Base-by-base conservation (phyloP, 2,329 filamentous ascomycete species). In the Aureobasidium sp. region DNA sequence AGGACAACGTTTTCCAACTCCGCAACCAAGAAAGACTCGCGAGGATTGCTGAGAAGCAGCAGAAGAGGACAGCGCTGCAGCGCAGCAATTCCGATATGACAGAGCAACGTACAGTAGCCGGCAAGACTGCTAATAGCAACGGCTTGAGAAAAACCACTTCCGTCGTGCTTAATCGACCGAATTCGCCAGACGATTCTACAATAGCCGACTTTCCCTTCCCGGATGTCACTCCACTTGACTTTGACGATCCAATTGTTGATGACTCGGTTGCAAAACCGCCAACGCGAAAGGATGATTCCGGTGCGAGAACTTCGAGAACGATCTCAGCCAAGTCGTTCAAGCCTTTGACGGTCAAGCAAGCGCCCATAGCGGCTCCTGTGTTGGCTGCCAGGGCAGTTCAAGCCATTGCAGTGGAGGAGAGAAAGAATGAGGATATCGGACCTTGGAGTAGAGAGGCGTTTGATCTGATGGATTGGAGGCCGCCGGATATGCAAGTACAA, bases 371-470 rank as follows among this genome's bases (percentile, higher is more conserved):
- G 35, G 40, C 34, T 16, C 60, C 55, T 3, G 27, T 44, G 8
- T 7, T 16, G 14, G 22, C 10, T 2, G 47, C 32, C 14, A 55
- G 38, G 54, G 17, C 35, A 42, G 45, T 51, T 6, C 16, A 50
- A 49, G 37, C 21, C 7, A 21, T 22, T 7, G 45, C 52, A 53
- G 53, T 51, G 12, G 55, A 50, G 50, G 49, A 63, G 58, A 57
- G 58, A 37, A 49, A 29, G 37, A 32, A 44, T 32, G 48, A 56
- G n/a, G 62, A 75, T 55, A 70, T 78, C 14, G 83, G 83, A 2
- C 79, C 84, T 0, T 88, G 84, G 84, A 86, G 82, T 59, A 77
- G 74, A 21, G 84, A 87, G 62, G 83, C 84, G 0, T 74, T 79
- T 58, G 84, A 88, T 64, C 62, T 88, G 41, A 78, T 88, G 57